phyloP scores from a whole-genome alignment of 768 basidiomycete species.

The Sarcomyxa edulis region DNA sequence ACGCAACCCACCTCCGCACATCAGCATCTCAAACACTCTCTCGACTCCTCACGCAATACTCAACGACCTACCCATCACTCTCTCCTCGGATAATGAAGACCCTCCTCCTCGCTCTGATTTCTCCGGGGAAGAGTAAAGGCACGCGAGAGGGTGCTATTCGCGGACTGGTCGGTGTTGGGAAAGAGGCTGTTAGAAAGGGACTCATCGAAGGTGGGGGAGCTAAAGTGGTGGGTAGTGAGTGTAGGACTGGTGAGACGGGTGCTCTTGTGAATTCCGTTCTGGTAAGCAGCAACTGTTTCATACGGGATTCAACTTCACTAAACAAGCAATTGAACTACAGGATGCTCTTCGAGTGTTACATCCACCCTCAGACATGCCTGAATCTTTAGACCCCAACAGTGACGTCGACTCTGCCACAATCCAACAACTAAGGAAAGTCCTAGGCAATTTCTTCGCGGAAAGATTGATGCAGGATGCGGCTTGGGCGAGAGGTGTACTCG shows the following conservation, averaged over 20 bases:
- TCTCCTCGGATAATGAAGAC: slow-evolving; percentile 92
- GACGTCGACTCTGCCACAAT: slow-evolving; percentile 43
- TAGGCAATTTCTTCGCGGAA: slow-evolving; percentile 63
- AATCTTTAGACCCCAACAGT: slow-evolving; percentile 34
- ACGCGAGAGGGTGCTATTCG: slow-evolving; percentile 89
- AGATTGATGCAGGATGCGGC: slow-evolving; percentile 49
- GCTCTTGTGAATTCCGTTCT: slow-evolving; percentile 55
- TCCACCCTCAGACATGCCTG: slow-evolving; percentile 52
- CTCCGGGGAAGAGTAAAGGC: slow-evolving; percentile 65
- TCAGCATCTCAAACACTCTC: slow-evolving; percentile 82
- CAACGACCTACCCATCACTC: slow-evolving; percentile 84
- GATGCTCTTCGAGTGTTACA: slow-evolving; percentile 58
- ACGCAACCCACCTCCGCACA: slow-evolving; percentile 70
- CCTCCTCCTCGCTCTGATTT: slow-evolving; percentile 78
- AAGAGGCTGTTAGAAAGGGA: slow-evolving; percentile 80
- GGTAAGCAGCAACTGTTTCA: slow-evolving; percentile 34
- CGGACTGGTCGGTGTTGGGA: slow-evolving; percentile 79
- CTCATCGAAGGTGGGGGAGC: slow-evolving; percentile 79
- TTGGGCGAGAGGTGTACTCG: slow-evolving; percentile 62
- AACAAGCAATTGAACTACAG: slow-evolving; percentile 28
- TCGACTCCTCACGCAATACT: slow-evolving; percentile 73
- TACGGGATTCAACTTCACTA: neutral
- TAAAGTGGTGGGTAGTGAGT: slow-evolving; percentile 67
- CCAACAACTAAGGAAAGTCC: slow-evolving; percentile 39
- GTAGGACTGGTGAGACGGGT: slow-evolving; percentile 32